Percentiles rank a stretch among this genome's conserved stretches.
phyloP scores from a whole-genome alignment of 2,329 filamentous ascomycete species.

The Cytospora leucostoma region DNA sequence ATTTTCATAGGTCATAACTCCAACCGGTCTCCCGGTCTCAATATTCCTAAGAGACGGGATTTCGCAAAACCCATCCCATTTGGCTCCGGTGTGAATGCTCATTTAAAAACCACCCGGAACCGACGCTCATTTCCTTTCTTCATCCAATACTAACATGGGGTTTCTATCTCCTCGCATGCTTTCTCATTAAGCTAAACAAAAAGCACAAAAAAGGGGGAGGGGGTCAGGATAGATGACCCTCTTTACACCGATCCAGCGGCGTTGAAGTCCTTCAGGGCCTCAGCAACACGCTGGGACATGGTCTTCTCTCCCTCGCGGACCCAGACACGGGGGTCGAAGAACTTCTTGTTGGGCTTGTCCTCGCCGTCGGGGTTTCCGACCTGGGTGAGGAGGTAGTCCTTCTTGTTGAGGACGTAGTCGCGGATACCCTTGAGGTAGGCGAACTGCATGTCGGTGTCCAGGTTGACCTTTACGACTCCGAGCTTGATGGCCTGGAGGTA shows the following conservation, averaged over 20 bases:
- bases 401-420: constrained; percentile 91
- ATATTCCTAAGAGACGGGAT: constrained; percentile 15
- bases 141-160: not conserved
- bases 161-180: constrained; percentile 4
- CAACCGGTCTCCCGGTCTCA: constrained; percentile 9
- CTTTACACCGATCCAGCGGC: constrained; percentile 73
- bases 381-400: constrained; percentile 84
- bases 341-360: constrained; percentile 99
- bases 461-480: constrained; percentile 99
- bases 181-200: constrained; percentile 6
- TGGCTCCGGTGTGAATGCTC: constrained; percentile 2
- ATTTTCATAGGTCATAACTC: constrained; percentile 16
- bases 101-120: not conserved
- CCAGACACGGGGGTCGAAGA: constrained; percentile 89
- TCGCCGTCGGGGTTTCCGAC: constrained; percentile 88
- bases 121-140: constrained; percentile 4
- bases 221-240: not conserved
- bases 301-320: constrained; percentile 96
- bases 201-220: not conserved
- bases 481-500: constrained; percentile 85
- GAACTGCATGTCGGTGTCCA: constrained; percentile 97
- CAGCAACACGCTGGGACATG: constrained; percentile 79
- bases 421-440: constrained; percentile 91
- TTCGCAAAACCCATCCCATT: not conserved
- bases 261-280: constrained; percentile 91